Base-by-base conservation (phyloP, 306 rosid genomes). In the Trifolium repens region DNA sequence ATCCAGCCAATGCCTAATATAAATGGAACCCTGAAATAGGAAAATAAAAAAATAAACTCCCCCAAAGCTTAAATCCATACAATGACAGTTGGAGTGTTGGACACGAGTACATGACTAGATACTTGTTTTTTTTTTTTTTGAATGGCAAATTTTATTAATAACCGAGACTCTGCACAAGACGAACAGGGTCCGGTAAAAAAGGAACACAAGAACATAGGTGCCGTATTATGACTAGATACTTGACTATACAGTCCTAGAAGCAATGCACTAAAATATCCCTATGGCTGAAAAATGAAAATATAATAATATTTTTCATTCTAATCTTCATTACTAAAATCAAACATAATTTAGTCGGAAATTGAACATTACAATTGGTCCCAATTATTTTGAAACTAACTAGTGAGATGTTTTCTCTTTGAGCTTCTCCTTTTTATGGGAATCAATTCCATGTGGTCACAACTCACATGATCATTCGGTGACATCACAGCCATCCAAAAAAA, bases 381-480 rank as follows among this genome's bases (percentile, higher is more conserved):
- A 14, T 14, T 37, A 42, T 52, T 69, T 70, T 52, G 53, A 74
- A 69, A 27, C 65, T 12, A 52, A 72, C 37, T 12, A 22, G 19
- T 68, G 54, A 47, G 64, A 57, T 71, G 65, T 59, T 32, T 42
- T 69, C 57, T 58, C 54, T 65, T 67, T 54, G 49, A 34, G 72
- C 53, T 47, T 65, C 9, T 50, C 53, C 15, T 59, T 22, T 22
- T 22, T 22, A 22, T 22, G 24, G 24, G 24, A 22, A 22, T 22
- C 24, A 1, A 22, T 22, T 22, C 24, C 24, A 0, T 22, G 24
- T 22, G 24, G 24, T 22, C 24, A 22, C 24, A 22, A 22, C 24
- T 22, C 24, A 22, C 24, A 22, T 22, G 24, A 22, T 22, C 24
- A 22, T 22, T 22, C 24, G 1, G 24, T 22, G 24, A 22, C 1